These are phyloP conservation scores for Combretum micranthum DNA, from an alignment of 345 rosid species.

Conservation along the genomic window DNA sequence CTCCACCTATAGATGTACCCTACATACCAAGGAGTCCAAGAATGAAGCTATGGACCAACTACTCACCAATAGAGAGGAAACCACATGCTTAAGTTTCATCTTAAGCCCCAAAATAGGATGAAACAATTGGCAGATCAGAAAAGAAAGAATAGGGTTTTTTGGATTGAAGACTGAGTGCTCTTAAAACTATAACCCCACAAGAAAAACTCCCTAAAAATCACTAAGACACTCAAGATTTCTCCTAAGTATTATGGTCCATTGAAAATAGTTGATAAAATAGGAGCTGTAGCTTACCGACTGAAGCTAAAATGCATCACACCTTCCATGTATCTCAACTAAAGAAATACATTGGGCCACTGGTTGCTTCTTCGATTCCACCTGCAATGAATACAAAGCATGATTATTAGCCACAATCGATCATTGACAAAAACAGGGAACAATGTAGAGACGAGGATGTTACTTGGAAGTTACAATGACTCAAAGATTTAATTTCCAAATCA, in stretches of 20 bases:
- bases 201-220: not conserved
- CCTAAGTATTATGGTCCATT: slow-evolving; percentile 1
- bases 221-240: not conserved
- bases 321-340: too few species aligned
- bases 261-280: too few species aligned
- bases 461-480: too few species aligned
- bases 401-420: too few species aligned
- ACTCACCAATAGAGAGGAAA: not conserved
- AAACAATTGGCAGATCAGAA: not conserved
- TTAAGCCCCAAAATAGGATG: not conserved
- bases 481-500: too few species aligned
- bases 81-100: not conserved
- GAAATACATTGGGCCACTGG: too few species aligned
- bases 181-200: slow-evolving; percentile 3
- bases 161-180: not conserved
- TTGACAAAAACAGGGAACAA: too few species aligned
- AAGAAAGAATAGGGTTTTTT: not conserved
- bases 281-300: not conserved
- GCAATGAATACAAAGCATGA: too few species aligned
- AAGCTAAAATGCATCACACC: not conserved
- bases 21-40: not conserved
- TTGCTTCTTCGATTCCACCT: too few species aligned
- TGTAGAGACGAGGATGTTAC: too few species aligned
- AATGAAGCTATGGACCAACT: not conserved
- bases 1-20: slow-evolving; percentile 1